Evolutionary conservation across 2,329 filamentous ascomycete genomes (phyloP).

Genomic region (Teratosphaeria nubilosa): DNA sequence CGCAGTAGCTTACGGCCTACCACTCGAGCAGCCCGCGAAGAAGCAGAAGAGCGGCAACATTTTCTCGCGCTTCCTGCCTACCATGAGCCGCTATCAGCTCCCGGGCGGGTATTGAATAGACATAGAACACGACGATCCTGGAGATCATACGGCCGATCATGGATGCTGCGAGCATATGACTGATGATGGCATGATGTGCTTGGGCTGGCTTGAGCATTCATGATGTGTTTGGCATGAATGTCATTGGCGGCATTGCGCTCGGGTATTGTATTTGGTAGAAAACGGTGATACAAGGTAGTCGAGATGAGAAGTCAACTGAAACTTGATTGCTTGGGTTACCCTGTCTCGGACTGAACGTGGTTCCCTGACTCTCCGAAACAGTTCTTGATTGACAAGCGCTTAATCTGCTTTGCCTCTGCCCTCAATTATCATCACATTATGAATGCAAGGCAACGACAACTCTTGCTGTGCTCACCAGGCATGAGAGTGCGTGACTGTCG

Average conservation of each 20-base stretch:
- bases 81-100: slow-evolving; percentile 11
- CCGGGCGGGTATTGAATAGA: slow-evolving; percentile 1
- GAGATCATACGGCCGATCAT: not conserved
- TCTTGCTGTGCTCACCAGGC: not conserved
- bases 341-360: too few relatives aligned
- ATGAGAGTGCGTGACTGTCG: not conserved
- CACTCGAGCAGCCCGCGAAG: slow-evolving; percentile 23
- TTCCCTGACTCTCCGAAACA: too few relatives aligned
- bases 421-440: too few relatives aligned
- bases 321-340: too few relatives aligned
- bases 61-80: slow-evolving; percentile 28
- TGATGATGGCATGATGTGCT: slow-evolving; percentile 6
- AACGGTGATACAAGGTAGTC: not conserved
- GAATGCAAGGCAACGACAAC: too few relatives aligned
- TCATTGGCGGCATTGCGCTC: slow-evolving; percentile 12
- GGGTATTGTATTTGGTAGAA: not conserved
- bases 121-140: not conserved
- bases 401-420: too few relatives aligned
- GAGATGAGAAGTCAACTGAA: not conserved
- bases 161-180: not conserved
- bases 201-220: slow-evolving; percentile 7
- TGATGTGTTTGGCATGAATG: not conserved
- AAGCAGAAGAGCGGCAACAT: slow-evolving; percentile 28
- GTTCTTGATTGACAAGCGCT: too few relatives aligned
- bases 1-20: slow-evolving; percentile 2